Base-by-base conservation (phyloP, 31 red algal species). In the Pterothamnion heteromorphum region DNA sequence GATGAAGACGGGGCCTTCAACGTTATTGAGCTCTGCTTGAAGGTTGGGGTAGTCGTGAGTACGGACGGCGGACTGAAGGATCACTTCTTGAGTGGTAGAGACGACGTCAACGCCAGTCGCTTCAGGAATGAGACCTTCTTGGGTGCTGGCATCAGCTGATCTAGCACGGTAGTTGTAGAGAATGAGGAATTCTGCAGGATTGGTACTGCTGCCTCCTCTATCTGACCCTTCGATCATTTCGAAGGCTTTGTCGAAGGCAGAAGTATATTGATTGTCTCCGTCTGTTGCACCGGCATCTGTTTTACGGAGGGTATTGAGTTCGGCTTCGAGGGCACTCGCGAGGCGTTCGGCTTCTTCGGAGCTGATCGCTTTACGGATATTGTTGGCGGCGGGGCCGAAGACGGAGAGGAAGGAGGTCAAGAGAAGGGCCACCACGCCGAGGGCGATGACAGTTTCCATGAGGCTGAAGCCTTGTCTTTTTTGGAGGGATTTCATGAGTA, bases 1-100 rank as follows among this genome's bases (percentile, higher is more conserved):
- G 9, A 82, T 27, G 78, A 82, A 82, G 9, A 82, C 78, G 21
- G 78, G 78, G 78, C 78, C 78, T 5, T 82, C 78, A 9, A 82
- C 78, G 21, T 14, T 27, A 27, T 18, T 5, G 9, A 82, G 78
- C 78, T 82, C 78, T 23, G 14, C 24, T 5, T 82, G n/a, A 27
- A 82, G 26, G 9, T 18, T 23, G 26, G 14, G 21, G 5, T 82
- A 9, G 31, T 82, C 78, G 78, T 27, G 21, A 5, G 78, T 82
- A 27, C 78, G 21, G 14, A 82, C 78, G 9, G 78, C 78, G 31
- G 78, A 27, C 24, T 82, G 78, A 28, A 82, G 21, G 24, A 82
- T 82, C 9, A 27, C 21, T 18, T 82, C 78, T 9, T 27, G 78
- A 9, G n/a, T 27, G 21, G 21, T 18, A n/a, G n/a, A n/a, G 24